Conservation (phyloP, 2,329 filamentous ascomycete species). For the Pseudohalonectria lignicola region DNA sequence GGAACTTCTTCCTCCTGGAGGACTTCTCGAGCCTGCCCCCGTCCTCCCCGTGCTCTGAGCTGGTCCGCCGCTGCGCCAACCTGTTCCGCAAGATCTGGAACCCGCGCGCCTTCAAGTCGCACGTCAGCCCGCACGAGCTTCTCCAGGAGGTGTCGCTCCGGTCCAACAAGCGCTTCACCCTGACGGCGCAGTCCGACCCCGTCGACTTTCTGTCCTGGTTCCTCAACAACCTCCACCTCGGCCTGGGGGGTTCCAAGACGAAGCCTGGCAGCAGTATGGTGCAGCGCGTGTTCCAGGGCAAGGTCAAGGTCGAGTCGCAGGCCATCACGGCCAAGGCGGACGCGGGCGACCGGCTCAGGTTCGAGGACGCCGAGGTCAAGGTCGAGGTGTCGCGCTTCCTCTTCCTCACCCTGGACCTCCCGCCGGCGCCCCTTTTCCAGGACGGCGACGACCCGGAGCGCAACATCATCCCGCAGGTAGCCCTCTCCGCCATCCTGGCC, state of each 20-base stretch:
- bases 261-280: conserved; percentile 78
- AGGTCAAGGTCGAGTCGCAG: conserved; percentile 84
- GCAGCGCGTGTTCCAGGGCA: conserved; percentile 88
- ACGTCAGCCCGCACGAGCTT: conserved; percentile 94
- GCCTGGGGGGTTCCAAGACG: conserved; percentile 79
- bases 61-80: conserved; percentile 79
- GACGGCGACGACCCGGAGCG: conserved; percentile 88
- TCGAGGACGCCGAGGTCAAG: conserved; percentile 80
- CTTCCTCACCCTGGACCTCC: conserved; percentile 86
- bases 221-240: conserved; percentile 87
- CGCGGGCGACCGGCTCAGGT: conserved; percentile 75
- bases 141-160: conserved; percentile 87
- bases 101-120: conserved; percentile 85
- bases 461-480: conserved; percentile 92
- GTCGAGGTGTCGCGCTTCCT: conserved; percentile 72
- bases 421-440: conserved; percentile 86
- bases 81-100: conserved; percentile 98
- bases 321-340: conserved; percentile 87
- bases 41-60: conserved; percentile 51
- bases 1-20: conserved; percentile 87
- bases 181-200: conserved; percentile 86
- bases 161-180: conserved; percentile 84
- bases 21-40: conserved; percentile 50
- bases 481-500: conserved; percentile 68
- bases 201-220: conserved; percentile 98